Evolutionary conservation across 106 monocot species (phyloP).

Genomic region (Acanthochlamys bracteata): DNA sequence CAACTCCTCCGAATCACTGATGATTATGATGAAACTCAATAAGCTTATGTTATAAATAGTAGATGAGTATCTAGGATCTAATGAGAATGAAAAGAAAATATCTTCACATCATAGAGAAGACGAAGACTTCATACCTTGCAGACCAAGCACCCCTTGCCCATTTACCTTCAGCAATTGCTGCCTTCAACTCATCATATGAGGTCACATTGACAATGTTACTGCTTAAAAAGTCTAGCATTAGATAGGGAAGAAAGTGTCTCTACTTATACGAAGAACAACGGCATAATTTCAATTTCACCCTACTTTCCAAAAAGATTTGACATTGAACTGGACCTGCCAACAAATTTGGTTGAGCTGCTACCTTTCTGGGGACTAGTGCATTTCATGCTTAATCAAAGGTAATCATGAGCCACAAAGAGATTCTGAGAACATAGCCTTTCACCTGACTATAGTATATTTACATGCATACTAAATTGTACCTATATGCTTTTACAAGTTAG

Average conservation of each 20-base stretch:
- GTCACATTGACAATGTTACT: slow-evolving; percentile 92
- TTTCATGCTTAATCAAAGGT: neutral
- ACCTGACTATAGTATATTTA: no score
- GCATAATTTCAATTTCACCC: neutral
- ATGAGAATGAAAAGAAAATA: neutral
- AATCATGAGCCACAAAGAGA: no score
- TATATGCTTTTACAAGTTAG: no score
- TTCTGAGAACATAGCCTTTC: no score
- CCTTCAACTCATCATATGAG: slow-evolving; percentile 86
- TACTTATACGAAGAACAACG: neutral
- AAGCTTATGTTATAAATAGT: neutral
- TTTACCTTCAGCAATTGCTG: slow-evolving; percentile 66
- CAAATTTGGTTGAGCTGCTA: neutral
- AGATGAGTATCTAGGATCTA: neutral
- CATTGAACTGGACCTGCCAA: neutral
- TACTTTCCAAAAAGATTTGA: neutral
- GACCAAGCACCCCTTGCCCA: slow-evolving; percentile 99
- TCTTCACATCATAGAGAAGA: neutral
- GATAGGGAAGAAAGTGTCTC: neutral
- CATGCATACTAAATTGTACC: no score
- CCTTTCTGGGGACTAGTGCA: neutral
- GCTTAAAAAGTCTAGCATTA: slow-evolving; percentile 4
- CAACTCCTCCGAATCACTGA: slow-evolving; percentile 67
- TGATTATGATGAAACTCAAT: neutral
- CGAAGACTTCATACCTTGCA: slow-evolving; percentile 44